A percentile compares a stretch with the other conserved stretches of the same genome.
phyloP scores from a whole-genome alignment of 31 red algal species.

The Asparagopsis taxiformis region DNA sequence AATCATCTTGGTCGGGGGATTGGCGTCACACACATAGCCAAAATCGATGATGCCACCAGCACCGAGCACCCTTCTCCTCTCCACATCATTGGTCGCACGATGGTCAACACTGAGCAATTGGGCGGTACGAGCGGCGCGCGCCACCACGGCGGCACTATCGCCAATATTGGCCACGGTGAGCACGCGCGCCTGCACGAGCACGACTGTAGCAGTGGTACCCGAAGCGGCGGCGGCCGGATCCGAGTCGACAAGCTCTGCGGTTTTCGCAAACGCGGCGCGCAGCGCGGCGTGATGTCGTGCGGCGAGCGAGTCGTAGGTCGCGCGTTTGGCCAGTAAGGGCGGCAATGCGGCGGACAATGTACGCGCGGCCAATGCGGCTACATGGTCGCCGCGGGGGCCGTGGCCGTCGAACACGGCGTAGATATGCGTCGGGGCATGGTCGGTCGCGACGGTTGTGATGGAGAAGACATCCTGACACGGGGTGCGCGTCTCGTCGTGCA shows the following conservation, averaged over 20 bases:
- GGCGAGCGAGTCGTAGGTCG: not conserved
- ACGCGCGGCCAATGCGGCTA: conserved; percentile 26
- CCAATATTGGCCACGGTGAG: conserved; percentile 82
- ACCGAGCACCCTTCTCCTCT: conserved; percentile 26
- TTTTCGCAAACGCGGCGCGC: conserved; percentile 32
- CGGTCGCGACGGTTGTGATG: not conserved
- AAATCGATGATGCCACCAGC: conserved; percentile 25
- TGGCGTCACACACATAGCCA: conserved; percentile 36
- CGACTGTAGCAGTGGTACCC: conserved; percentile 61
- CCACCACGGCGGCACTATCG: conserved; percentile 71
- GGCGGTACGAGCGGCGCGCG: not conserved
- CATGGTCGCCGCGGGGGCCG: conserved; percentile 30
- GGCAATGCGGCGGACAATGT: not conserved
- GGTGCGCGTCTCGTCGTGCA: conserved; percentile 24
- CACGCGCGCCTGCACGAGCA: conserved; percentile 28
- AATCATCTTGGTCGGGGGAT: conserved; percentile 48
- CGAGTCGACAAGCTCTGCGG: conserved; percentile 26
- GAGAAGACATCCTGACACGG: conserved; percentile 31
- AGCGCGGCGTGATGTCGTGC: conserved; percentile 22
- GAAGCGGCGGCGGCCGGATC: conserved; percentile 14
- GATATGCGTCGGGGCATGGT: not conserved
- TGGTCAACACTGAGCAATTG: conserved; percentile 5
- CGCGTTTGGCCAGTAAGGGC: not conserved
- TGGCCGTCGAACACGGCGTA: conserved; percentile 51
- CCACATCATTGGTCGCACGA: conserved; percentile 13